A percentile compares a stretch with the other conserved stretches of the same genome.
Evolutionary conservation across 345 rosid species (phyloP).

Genomic region (Camelina hispida): DNA sequence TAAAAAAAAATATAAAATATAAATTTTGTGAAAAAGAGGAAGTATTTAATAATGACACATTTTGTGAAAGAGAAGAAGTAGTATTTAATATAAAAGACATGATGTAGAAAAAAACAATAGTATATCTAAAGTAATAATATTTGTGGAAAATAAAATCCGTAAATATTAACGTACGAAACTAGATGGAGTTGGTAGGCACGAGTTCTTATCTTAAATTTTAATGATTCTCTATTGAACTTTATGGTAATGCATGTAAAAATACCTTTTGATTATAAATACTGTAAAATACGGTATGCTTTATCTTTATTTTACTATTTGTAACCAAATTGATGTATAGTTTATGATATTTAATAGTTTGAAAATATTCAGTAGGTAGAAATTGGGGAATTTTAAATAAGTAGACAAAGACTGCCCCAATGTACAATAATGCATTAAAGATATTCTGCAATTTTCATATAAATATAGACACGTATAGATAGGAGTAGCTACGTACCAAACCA

Average conservation of each 20-base stretch:
- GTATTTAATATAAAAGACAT: too few relatives aligned
- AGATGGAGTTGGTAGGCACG: constrained; percentile 12
- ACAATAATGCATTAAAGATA: constrained; percentile 12
- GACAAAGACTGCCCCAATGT: constrained; percentile 30
- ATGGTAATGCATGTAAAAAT: neutral
- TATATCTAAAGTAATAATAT: too few relatives aligned
- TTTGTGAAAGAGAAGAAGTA: too few relatives aligned
- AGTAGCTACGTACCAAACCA: neutral
- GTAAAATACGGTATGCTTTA: neutral
- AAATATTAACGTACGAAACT: neutral
- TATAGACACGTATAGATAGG: constrained; percentile 30
- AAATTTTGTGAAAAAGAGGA: too few relatives aligned
- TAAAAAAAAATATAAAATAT: too few relatives aligned
- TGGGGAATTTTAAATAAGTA: constrained; percentile 1
- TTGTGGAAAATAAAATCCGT: neutral
- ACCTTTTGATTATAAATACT: neutral
- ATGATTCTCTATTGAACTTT: neutral
- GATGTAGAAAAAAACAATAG: too few relatives aligned
- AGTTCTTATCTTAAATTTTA: neutral
- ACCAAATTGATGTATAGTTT: constrained; percentile 11
- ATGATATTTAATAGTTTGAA: constrained; percentile 17
- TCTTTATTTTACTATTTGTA: neutral
- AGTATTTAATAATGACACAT: too few relatives aligned
- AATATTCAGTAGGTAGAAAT: constrained; percentile 28
- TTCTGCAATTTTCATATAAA: constrained; percentile 20